Base-by-base conservation (phyloP, 805 yeast species). In the Wickerhamiella galacta region DNA sequence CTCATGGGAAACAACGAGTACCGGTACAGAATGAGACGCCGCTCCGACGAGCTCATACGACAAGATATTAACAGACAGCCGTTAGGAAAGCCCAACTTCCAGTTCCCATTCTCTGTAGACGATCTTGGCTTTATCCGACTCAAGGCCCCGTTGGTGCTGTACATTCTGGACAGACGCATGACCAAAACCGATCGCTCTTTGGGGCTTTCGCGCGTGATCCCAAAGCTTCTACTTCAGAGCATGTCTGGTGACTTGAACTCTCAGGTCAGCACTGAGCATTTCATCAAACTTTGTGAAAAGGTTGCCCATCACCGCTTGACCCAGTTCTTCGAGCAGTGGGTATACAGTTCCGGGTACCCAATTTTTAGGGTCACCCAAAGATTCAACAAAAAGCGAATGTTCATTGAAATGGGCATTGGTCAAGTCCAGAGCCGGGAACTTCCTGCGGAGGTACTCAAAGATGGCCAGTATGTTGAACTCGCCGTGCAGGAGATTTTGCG, bases 141-240 rank as follows among this genome's bases (percentile, higher is more conserved):
- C 30, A 90, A 90, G 47, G 75, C 95, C 0, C 95, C 96, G 0
- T 58, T 85, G 32, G 85, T 90, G 1, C 51, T 90, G 30, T 77
- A 70, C 46, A 83, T 87, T 25, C 58, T 90, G 19, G 95, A 90
- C 49, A 68, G 80, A 30, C 64, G 98, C 40, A 82, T 90, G 93
- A 85, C 94, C 1, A 90, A 90, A 49, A 82, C 95, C 1, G 96
- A 92, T 50, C 75, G 85, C 40, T 78, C 94, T 0, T 78, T 90
- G 52, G 98, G 98, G 2, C 60, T 90, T 38, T 72, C 85, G 3
- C 70, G 98, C 40, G 95, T 82, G 0, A 66, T 90, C 17, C 95
- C 96, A 0, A 90, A 87, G 45, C 61, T 90, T 17, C 81, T 87
- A 41, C 56, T 90, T 22, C 95, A 90, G 52, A 93, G 93, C 0